A percentile compares a stretch with the other conserved stretches of the same genome.
Conservation (phyloP, 768 basidiomycete genomes). For the Ramaria sp. region DNA sequence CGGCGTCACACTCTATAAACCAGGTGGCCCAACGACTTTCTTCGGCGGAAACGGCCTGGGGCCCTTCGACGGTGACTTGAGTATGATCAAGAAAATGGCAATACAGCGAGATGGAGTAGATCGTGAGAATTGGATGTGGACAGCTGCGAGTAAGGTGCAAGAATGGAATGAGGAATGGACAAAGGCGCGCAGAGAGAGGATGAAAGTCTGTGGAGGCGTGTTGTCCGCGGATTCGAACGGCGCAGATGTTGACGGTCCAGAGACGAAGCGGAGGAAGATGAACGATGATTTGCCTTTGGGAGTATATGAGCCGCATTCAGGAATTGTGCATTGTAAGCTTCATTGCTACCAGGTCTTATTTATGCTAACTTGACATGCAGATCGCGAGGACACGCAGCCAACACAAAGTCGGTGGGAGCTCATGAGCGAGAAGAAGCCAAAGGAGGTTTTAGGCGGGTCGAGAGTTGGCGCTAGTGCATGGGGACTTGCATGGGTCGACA, state of each 20-base stretch:
- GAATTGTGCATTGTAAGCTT: slow-evolving; percentile 59
- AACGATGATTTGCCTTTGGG: slow-evolving; percentile 41
- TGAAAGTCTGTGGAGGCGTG: slow-evolving; percentile 42
- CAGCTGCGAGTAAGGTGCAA: slow-evolving; percentile 55
- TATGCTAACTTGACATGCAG: slow-evolving; percentile 26
- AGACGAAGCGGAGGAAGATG: slow-evolving; percentile 19
- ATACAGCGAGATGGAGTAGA: slow-evolving; percentile 71
- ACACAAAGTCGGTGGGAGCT: slow-evolving; percentile 51
- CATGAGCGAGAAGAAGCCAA: slow-evolving; percentile 28
- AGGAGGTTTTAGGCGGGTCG: slow-evolving; percentile 51
- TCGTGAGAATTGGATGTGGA: slow-evolving; percentile 88
- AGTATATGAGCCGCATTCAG: slow-evolving; percentile 76
- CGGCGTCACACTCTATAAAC: slow-evolving; percentile 67
- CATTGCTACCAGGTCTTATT: slow-evolving; percentile 2
- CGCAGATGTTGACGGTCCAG: slow-evolving; percentile 13
- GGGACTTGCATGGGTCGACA: slow-evolving; percentile 73
- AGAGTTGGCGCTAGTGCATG: slow-evolving; percentile 73
- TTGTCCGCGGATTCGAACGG: slow-evolving; percentile 19
- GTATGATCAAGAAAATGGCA: slow-evolving; percentile 72
- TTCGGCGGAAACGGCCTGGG: slow-evolving; percentile 80
- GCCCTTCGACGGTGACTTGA: slow-evolving; percentile 80
- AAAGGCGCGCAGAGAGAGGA: slow-evolving; percentile 42
- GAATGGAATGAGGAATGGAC: slow-evolving; percentile 59
- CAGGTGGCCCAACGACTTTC: slow-evolving; percentile 87
- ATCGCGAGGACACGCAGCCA: slow-evolving; percentile 72